Conservation (phyloP, 2,329 filamentous ascomycete species). For the Massarina eburnea region DNA sequence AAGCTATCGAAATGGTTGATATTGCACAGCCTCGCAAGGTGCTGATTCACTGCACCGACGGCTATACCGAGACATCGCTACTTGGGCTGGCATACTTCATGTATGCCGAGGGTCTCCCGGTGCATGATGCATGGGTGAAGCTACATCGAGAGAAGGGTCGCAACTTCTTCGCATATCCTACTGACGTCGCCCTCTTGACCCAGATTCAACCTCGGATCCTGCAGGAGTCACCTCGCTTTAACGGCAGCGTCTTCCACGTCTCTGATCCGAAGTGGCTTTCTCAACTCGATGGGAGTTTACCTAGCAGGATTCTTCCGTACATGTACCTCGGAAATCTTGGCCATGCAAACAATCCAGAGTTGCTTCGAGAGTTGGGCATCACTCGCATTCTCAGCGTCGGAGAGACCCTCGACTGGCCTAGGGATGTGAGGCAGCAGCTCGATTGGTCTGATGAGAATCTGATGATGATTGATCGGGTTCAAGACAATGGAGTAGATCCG, state of each 20-base stretch:
- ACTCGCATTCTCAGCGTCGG: constrained; percentile 88
- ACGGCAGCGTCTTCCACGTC: constrained; percentile 55
- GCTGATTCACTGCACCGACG: constrained; percentile 90
- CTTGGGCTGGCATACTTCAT: constrained; percentile 90
- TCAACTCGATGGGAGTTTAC: constrained; percentile 84
- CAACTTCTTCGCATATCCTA: constrained; percentile 95
- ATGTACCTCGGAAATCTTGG: constrained; percentile 94
- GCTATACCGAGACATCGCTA: constrained; percentile 92
- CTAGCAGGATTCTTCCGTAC: constrained; percentile 85
- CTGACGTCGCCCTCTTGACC: constrained; percentile 81
- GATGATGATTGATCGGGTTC: constrained; percentile 79
- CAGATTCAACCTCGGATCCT: constrained; percentile 76
- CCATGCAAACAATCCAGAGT: constrained; percentile 89
- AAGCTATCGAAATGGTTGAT: constrained; percentile 59
- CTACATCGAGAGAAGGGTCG: constrained; percentile 78
- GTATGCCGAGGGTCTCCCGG: constrained; percentile 79
- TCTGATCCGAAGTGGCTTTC: constrained; percentile 79
- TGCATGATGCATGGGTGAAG: constrained; percentile 83
- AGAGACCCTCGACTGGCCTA: constrained; percentile 80
- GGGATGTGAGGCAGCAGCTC: constrained; percentile 59
- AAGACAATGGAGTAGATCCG: constrained; percentile 96
- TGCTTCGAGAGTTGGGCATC: constrained; percentile 80
- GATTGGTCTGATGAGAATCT: constrained; percentile 78
- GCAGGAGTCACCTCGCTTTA: constrained; percentile 63
- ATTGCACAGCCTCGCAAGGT: constrained; percentile 61